Conservation (phyloP, 2,329 filamentous ascomycete species). For the Colletotrichum tabaci region DNA sequence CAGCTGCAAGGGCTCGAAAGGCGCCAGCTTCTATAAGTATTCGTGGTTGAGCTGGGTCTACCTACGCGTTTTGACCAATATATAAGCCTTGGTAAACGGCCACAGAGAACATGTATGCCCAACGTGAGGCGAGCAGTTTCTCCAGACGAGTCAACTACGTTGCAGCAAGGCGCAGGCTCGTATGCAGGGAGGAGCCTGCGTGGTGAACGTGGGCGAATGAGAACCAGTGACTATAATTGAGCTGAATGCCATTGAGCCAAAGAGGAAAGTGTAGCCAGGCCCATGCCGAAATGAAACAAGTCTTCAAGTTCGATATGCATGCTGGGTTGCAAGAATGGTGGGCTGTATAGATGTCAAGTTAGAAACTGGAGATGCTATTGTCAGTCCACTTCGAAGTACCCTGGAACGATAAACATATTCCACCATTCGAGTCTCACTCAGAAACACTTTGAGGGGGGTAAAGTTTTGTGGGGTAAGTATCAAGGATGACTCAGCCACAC, state of each 20-base stretch:
- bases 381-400: no score
- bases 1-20: conserved; percentile 8
- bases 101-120: conserved; percentile 11
- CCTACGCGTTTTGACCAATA: conserved; percentile 21
- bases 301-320: background rate
- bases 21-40: conserved; percentile 24
- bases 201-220: conserved; percentile 34
- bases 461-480: background rate
- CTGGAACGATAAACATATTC: no score
- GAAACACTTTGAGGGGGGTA: background rate
- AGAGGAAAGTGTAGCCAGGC: background rate
- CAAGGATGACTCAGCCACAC: conserved; percentile 20
- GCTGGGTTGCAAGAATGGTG: background rate
- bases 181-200: conserved; percentile 18
- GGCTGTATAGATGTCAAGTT: no score
- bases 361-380: background rate
- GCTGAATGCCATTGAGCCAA: conserved; percentile 10
- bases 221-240: conserved; percentile 28
- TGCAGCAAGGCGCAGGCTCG: conserved; percentile 31
- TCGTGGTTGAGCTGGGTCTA: background rate
- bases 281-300: background rate
- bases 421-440: background rate
- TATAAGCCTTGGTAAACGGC: background rate
- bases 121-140: conserved; percentile 27
- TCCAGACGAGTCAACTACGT: conserved; percentile 18